A percentile compares a stretch with the other conserved stretches of the same genome.
Conservation (phyloP, 441 rosid species). For the Pelargonium citronellum region DNA sequence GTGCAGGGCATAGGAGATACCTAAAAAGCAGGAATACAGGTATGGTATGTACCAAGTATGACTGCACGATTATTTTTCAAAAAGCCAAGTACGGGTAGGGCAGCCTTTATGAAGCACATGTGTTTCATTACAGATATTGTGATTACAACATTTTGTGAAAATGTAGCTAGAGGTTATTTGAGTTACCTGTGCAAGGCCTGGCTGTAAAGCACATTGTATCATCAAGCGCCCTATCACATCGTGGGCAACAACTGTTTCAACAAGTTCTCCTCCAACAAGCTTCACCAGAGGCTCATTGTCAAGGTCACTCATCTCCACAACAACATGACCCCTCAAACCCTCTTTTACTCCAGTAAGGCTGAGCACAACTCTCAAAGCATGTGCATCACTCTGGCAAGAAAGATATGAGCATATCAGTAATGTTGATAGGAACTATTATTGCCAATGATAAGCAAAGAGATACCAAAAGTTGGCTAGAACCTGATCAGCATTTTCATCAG, state of each 20-base stretch:
- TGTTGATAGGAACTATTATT: slow-evolving; percentile 14
- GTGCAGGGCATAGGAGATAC: not conserved
- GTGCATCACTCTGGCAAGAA: slow-evolving; percentile 74
- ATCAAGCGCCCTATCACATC: slow-evolving; percentile 92
- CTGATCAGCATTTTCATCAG: slow-evolving; percentile 97
- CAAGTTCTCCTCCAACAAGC: slow-evolving; percentile 93
- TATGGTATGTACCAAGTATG: no score
- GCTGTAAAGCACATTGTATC: slow-evolving; percentile 92
- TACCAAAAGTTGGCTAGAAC: slow-evolving; percentile 33
- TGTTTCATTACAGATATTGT: not conserved
- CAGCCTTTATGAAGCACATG: no score
- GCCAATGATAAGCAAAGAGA: slow-evolving; percentile 6
- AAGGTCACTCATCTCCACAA: slow-evolving; percentile 90
- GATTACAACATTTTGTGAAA: not conserved
- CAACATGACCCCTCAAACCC: slow-evolving; percentile 82
- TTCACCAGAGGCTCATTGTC: slow-evolving; percentile 93
- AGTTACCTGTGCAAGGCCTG: slow-evolving; percentile 85
- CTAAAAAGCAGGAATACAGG: no score
- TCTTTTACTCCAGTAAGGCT: slow-evolving; percentile 84
- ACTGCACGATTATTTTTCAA: no score
- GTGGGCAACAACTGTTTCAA: slow-evolving; percentile 92
- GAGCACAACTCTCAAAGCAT: slow-evolving; percentile 85
- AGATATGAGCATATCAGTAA: slow-evolving; percentile 17
- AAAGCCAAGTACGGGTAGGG: no score
- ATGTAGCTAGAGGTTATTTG: slow-evolving; percentile 9